Percentiles rank a stretch among this genome's conserved stretches.
phyloP scores from a whole-genome alignment of 2,329 filamentous ascomycete species.

The Cryphonectria radicalis region DNA sequence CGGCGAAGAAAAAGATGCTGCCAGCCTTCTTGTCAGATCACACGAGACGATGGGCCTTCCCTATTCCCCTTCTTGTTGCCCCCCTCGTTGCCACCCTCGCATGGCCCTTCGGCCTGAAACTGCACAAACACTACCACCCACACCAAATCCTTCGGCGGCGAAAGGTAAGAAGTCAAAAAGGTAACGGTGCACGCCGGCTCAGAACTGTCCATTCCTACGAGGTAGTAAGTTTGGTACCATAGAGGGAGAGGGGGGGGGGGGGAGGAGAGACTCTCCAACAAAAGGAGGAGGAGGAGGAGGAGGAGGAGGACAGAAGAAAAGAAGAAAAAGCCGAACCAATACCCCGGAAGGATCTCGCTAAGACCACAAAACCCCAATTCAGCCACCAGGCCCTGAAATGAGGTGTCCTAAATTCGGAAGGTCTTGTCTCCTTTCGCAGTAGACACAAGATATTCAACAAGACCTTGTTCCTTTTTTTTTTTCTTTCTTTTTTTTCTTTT shows the following conservation, averaged over 20 bases:
- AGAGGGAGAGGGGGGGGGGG: background rate
- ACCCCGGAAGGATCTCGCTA: conserved; percentile 7
- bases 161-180: background rate
- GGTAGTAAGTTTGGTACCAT: background rate
- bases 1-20: background rate
- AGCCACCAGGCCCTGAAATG: conserved; percentile 3
- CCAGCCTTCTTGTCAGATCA: background rate
- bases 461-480: background rate
- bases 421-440: background rate
- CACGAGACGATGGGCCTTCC: background rate
- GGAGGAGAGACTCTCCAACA: background rate
- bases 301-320: background rate
- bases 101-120: background rate
- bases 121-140: background rate
- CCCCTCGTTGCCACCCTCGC: background rate
- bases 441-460: background rate
- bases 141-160: conserved; percentile 7
- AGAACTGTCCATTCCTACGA: background rate
- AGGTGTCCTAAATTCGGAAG: conserved; percentile 5
- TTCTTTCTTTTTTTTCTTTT: background rate
- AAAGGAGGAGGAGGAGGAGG: background rate
- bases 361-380: background rate
- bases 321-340: background rate
- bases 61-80: background rate
- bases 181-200: background rate